These are phyloP conservation scores for Hymenotorrendiella dingleyae DNA, from an alignment of 2,329 filamentous ascomycete genomes.

Conservation along the genomic window DNA sequence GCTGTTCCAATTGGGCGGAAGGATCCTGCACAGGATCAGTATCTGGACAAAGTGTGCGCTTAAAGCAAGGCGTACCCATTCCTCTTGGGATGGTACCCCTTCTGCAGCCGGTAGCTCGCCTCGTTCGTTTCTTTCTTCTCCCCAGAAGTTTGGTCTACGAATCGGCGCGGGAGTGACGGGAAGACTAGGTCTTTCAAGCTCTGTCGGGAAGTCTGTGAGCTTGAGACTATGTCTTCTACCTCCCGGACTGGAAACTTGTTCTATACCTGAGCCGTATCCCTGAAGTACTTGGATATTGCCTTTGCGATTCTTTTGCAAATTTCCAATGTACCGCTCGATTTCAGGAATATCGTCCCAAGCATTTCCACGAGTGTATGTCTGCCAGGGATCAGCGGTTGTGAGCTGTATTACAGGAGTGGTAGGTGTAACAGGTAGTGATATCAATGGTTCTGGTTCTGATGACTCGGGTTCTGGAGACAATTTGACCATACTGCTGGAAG, in stretches of 20 bases:
- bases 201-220: conserved; percentile 82
- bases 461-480: conserved; percentile 34
- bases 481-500: conserved; percentile 27
- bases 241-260: conserved; percentile 25
- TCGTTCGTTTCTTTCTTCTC: conserved; percentile 41
- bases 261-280: conserved; percentile 28
- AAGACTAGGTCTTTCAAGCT: conserved; percentile 75
- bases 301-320: conserved; percentile 59
- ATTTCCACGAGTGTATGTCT: conserved; percentile 68
- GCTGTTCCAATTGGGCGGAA: conserved; percentile 60
- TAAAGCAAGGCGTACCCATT: conserved; percentile 79
- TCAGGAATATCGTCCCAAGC: conserved; percentile 90
- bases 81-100: conserved; percentile 78
- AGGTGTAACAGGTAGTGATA: conserved; percentile 34
- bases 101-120: conserved; percentile 66
- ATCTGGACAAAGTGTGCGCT: conserved; percentile 34
- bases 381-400: conserved; percentile 58
- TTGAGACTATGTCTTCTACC: conserved; percentile 47
- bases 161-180: conserved; percentile 86
- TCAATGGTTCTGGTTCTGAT: conserved; percentile 33
- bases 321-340: conserved; percentile 81
- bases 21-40: conserved; percentile 54
- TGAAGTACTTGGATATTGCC: conserved; percentile 33
- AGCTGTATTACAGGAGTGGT: conserved; percentile 42
- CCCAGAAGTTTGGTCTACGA: conserved; percentile 63